Base-by-base conservation (phyloP, 1,139 yeast species). In the Geotrichum restrictum region DNA sequence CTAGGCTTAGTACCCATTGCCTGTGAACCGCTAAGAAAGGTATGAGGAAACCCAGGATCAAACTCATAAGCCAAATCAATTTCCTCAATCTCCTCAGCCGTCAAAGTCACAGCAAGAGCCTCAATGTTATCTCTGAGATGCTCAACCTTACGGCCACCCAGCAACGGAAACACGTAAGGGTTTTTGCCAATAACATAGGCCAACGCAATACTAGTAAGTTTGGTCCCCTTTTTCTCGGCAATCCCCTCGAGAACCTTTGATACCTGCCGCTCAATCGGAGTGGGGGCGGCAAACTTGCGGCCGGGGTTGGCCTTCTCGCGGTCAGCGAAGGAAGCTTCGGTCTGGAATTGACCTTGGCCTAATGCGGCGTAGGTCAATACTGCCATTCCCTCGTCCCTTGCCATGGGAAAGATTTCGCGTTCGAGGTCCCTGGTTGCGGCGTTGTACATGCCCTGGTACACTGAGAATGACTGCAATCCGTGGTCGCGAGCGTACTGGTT, bases 401-500 rank as follows among this genome's bases (percentile, higher is more conserved):
- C 29, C 29, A 24, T 24, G 29, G 29, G 37, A n/a, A 34, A n/a
- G 8, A 34, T n/a, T 13, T 34, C 37, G 16, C 37, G 19, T n/a
- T 34, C 37, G 10, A 34, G 5, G 18, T 34, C 37, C 16, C 37
- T n/a, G 7, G 8, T 24, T 5, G 29, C 29, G 8, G 29, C 29
- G 29, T 16, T 34, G 19, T 16, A 34, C 14, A 16, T n/a, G 37
- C 37, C 37, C 18, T 34, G 37, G 16, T 34, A 34, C 37, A 34
- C 37, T n/a, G 37, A 34, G 18, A 34, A 34, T 3, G 14, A 16
- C 10, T n/a, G 8, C 14, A 34, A n/a, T 8, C 18, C 37, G 16
- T 34, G 37, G 16, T 34, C 37, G 18, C 37, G 37, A 5, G 37
- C 37, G n/a, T 34, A 34, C 37, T 34, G 37, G 37, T 34, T 34